Base-by-base conservation (phyloP, 1,139 yeast genomes). In the Yamadazyma taylorii region DNA sequence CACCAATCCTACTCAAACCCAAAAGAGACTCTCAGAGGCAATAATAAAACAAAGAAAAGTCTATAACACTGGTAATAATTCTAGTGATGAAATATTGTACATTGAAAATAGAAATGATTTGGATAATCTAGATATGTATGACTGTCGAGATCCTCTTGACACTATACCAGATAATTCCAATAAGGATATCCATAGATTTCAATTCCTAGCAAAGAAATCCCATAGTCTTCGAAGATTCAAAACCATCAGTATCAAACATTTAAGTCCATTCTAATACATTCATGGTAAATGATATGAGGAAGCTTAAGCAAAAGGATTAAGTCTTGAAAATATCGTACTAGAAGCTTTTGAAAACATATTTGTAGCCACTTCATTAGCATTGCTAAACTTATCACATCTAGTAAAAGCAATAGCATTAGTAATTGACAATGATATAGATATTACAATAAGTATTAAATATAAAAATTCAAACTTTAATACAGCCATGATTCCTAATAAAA, bases 331-430 rank as follows among this genome's bases (percentile, higher is more conserved):
- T 9, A 80, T 28, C 4, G 67, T 60, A 13, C 73, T 69, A 1
- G 80, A 60, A 24, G 81, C 73, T 33, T 69, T 63, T 5, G 81
- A 73, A 42, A 79, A 69, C 14, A 79, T 48, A 42, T 67, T 70
- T 25, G 66, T 64, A 11, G 82, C 79, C 35, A 78, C 56, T 37
- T 61, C 68, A 39, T 64, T 69, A n/a, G 95, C 95, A 56, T 80
- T 84, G 33, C 92, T 84, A 51, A 86, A 90, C 61, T 85, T 87
- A 58, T 90, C 97, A 62, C 97, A 88, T 50, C 86, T 76, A 24
- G 95, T 85, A 60, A 86, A 90, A 0, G 97, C 97, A 65, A 88
- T 69, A 0, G 95, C 85, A 58, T 90, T 90, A 36, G 94, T 86
- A 36, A 82, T 59, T 0, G 94, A 83, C 46, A 90, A 69, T 2